phyloP scores from a whole-genome alignment of 225 moss, liverwort and hornwort species.

The Neckera pumila region DNA sequence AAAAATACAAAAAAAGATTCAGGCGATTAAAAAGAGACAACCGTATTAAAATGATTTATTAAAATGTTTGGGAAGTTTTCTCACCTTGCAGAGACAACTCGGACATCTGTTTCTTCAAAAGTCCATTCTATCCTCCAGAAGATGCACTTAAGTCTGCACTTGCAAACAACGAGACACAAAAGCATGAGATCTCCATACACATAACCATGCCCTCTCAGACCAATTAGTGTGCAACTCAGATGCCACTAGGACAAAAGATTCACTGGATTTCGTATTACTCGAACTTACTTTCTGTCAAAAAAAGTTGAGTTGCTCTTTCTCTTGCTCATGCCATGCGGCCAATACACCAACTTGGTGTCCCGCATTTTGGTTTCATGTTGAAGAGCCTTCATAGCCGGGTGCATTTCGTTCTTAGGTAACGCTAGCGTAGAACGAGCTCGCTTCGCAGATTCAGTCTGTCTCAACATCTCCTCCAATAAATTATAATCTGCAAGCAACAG shows the following conservation, averaged over 20 bases:
- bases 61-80: not conserved
- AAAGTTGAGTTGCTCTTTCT: slow-evolving; percentile 56
- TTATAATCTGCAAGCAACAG: slow-evolving; percentile 50
- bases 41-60: not conserved
- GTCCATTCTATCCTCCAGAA: slow-evolving; percentile 88
- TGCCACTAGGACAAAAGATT: not conserved
- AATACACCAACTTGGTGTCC: slow-evolving; percentile 40
- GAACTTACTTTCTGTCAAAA: slow-evolving; percentile 62
- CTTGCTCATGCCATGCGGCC: slow-evolving; percentile 85
- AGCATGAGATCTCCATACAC: not conserved
- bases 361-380: slow-evolving; percentile 69
- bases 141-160: slow-evolving; percentile 76
- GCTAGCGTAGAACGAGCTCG: slow-evolving; percentile 48
- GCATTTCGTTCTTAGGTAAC: slow-evolving; percentile 21
- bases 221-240: not conserved
- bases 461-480: slow-evolving; percentile 74
- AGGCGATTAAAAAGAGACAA: not conserved
- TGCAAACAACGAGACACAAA: not conserved
- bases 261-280: not conserved
- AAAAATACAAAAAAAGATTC: not conserved
- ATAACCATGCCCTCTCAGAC: not conserved
- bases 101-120: slow-evolving; percentile 69
- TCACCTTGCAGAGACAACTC: slow-evolving; percentile 45
- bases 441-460: slow-evolving; percentile 77
- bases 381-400: slow-evolving; percentile 49